Base-by-base conservation (phyloP, 1,284 basidiomycete species). In the Singerocomus inundabilis region DNA sequence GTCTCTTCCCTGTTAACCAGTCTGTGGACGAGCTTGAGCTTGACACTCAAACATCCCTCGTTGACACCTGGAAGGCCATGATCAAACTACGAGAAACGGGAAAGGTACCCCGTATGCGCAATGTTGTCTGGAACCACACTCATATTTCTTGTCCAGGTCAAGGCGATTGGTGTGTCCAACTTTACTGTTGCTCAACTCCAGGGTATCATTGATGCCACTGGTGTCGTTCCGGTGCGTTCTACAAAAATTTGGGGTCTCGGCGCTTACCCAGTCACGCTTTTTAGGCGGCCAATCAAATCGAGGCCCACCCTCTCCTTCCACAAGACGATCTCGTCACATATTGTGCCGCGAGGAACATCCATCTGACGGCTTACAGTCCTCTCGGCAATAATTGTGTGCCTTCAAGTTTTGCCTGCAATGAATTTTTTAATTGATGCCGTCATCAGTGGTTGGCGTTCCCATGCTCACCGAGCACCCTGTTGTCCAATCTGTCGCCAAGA, bases 21-120 rank as follows among this genome's bases (percentile, higher is more conserved):
- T 61, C 76, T 39, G 62, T 68, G 28, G 74, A 72, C 30, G 72
- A 80, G 55, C 65, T 76, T 45, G 76, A 74, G 15, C 74, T 91
- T 30, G 89, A 91, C 64, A 69, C 69, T 2, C 63, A 81, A 51
- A 79, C 80, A 1, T 77, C 79, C 18, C 70, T 91, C 25, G 81
- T 82, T 28, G 88, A 91, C n/a, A 93, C 90, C 34, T 92, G 91
- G 90, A 85, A 82, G 62, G 85, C 85, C 4, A 77, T 93, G 78
- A 77, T 90, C 59, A 74, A 72, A 32, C 75, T 91, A n/a, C 67
- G 61, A 24, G 64, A 72, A 47, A 74, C 72, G 0, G 75, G 72
- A 51, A 79, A 78, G 69, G 71, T 68, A 39, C 35, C 29, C 10
- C 52, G 24, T 41, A 40, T 49, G 37, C 36, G 44, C 39, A 7